Base-by-base conservation (phyloP, 2,329 filamentous ascomycete genomes). In the Trichoderma sp. region DNA sequence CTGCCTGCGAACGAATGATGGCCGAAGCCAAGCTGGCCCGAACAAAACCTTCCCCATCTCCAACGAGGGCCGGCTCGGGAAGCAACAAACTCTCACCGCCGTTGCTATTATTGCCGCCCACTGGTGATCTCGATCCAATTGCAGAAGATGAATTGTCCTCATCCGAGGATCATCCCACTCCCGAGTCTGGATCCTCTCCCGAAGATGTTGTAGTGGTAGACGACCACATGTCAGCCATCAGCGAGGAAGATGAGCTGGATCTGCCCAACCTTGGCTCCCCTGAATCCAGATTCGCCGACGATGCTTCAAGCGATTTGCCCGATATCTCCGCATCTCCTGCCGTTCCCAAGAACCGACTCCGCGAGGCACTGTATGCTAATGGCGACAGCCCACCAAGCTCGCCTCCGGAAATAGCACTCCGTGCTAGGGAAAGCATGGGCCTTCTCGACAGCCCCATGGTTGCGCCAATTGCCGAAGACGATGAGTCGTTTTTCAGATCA, bases 1-100 rank as follows among this genome's bases (percentile, higher is more conserved):
- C 91, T 59, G 86, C 90, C 59, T 94, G 92, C 37, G 93, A 96
- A 76, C 86, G 86, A 70, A 90, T 87, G 74, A 86, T 94, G n/a
- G 84, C 90, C 61, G 88, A 92, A 73, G 86, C 88, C 27, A 88
- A 94, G 73, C 86, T 82, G 81, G 77, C 78, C 5, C 73, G 72
- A 35, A 47, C 62, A 5, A 64, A 64, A 63, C 72, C 72, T 21
- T 75, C 75, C 1, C 74, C 75, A 7, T 74, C 72, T 49, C 27
- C 63, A 21, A 43, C 53, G 29, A 49, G 55, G 58, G 58, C 35
- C 14, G 27, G 68, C 19, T 55, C 27, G 8, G 21, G 56, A 52
- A 52, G 33, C 62, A 64, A 55, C 49, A 64, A 64, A n/a, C 43
- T 68, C n/a, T 58, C 55, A 31, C 64, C 64, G 31, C 55, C 64